Percentiles rank a stretch among this genome's conserved stretches.
phyloP scores from a whole-genome alignment of 495 filamentous ascomycete genomes.

The Daldinia grandis region DNA sequence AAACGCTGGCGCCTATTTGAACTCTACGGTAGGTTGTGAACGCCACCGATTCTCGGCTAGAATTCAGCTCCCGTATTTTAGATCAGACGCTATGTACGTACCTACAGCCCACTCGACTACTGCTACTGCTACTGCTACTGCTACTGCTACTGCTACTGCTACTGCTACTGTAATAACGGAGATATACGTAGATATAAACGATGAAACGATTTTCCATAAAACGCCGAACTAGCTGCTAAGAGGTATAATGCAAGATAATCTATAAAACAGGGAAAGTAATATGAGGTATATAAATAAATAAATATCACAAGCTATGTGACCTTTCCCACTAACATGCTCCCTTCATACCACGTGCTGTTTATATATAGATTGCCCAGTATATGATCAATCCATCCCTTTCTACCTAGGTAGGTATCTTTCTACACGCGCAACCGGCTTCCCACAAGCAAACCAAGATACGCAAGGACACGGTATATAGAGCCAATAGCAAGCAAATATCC shows the following conservation, averaged over 20 bases:
- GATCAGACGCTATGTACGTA: too few relatives aligned
- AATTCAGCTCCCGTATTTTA: conserved; percentile 2
- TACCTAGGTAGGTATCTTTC: too few relatives aligned
- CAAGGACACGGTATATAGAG: conserved; percentile 51
- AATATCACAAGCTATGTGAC: background rate
- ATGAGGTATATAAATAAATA: too few relatives aligned
- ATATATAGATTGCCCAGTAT: background rate
- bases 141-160: too few relatives aligned
- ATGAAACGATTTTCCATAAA: background rate
- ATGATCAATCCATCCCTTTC: background rate
- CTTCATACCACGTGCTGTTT: background rate
- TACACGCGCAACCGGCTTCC: conserved; percentile 38
- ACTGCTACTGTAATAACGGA: background rate
- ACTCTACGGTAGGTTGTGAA: background rate
- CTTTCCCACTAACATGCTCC: background rate
- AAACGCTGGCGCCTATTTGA: conserved; percentile 4
- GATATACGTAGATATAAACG: background rate
- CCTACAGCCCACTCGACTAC: background rate
- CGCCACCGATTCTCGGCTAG: conserved; percentile 1
- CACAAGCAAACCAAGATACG: conserved; percentile 51
- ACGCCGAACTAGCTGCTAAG: background rate
- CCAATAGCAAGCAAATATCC: conserved; percentile 50
- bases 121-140: too few relatives aligned
- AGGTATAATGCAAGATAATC: background rate
- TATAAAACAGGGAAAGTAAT: background rate